Conservation (phyloP, 225 moss, liverwort and hornwort species). For the Pleurozium schreberi region DNA sequence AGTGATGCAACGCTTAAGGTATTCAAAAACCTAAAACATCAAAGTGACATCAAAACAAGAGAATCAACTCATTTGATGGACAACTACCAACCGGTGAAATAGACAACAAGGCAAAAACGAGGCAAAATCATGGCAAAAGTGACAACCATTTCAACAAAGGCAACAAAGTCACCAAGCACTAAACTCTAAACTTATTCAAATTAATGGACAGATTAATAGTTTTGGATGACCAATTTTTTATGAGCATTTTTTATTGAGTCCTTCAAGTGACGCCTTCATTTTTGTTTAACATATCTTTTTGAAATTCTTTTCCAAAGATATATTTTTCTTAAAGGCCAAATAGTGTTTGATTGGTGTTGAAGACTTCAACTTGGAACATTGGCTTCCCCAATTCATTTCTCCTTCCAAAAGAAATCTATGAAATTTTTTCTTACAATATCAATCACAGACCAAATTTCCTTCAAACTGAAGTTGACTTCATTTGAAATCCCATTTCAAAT, state of each 20-base stretch:
- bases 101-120: not conserved
- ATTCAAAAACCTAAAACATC: not conserved
- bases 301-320: not conserved
- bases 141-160: not conserved
- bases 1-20: not conserved
- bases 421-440: no score
- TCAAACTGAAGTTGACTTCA: no score
- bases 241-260: rapidly evolving
- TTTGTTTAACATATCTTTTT: not conserved
- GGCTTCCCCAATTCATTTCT: no score
- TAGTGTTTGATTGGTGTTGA: not conserved
- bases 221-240: not conserved
- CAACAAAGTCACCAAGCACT: rapidly evolving
- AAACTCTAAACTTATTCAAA: not conserved
- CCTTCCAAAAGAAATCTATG: no score
- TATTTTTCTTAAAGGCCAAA: not conserved
- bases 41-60: not conserved
- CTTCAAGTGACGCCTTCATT: not conserved
- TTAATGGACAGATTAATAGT: not conserved
- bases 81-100: not conserved
- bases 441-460: no score
- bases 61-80: not conserved
- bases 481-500: no score
- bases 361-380: not conserved
- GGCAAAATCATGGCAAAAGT: no score